These are phyloP conservation scores for Quercus suber DNA, from an alignment of 306 rosid genomes.

Conservation along the genomic window DNA sequence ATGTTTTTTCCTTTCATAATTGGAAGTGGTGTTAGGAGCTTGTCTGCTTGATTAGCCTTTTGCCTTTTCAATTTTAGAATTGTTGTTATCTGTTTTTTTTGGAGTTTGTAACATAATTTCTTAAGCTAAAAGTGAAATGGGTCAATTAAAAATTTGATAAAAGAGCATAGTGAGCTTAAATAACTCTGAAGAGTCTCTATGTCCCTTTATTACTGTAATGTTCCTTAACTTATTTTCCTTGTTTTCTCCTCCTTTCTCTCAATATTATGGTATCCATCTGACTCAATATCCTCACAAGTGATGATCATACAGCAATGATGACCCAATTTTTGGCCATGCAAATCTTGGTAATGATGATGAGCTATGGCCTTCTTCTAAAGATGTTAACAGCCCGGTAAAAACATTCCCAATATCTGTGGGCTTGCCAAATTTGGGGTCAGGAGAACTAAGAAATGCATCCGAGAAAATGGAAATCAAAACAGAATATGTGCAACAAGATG, in stretches of 20 bases:
- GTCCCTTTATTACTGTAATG: background rate
- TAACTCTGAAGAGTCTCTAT: slow-evolving; percentile 6
- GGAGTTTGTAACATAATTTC: background rate
- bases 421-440: slow-evolving; percentile 29
- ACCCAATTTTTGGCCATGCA: slow-evolving; percentile 60
- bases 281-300: slow-evolving; percentile 69
- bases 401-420: slow-evolving; percentile 38
- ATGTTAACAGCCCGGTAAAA: slow-evolving; percentile 44
- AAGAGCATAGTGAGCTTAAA: background rate
- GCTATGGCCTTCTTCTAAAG: slow-evolving; percentile 73
- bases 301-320: slow-evolving; percentile 85
- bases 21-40: background rate
- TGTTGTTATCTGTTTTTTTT: background rate
- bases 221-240: background rate
- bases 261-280: slow-evolving; percentile 32
- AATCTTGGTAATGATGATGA: slow-evolving; percentile 60
- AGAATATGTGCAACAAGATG: slow-evolving; percentile 36
- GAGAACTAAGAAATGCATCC: slow-evolving; percentile 32
- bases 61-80: background rate
- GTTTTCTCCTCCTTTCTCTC: background rate
- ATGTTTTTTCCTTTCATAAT: background rate
- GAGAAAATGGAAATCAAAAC: slow-evolving; percentile 49
- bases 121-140: background rate
- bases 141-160: background rate
- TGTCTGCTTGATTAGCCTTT: background rate